phyloP scores from a whole-genome alignment of 331 rosid species.

The Prunus yedoensis region DNA sequence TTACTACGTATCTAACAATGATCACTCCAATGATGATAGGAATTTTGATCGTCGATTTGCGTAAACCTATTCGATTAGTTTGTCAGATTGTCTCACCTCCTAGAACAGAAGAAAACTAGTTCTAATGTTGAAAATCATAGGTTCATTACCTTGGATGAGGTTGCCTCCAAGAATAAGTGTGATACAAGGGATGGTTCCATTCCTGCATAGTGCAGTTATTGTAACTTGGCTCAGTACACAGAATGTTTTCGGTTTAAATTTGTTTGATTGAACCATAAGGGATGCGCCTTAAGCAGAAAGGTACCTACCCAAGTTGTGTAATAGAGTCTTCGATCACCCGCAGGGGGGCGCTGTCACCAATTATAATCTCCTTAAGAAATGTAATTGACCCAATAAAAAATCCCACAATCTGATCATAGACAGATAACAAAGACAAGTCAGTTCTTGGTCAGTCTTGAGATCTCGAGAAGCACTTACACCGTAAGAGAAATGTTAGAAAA shows the following conservation, averaged over 20 bases:
- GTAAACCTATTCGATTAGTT: slow-evolving; percentile 43
- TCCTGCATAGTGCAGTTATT: slow-evolving; percentile 32
- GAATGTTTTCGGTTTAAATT: background rate
- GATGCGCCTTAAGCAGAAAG: background rate
- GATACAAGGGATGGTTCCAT: slow-evolving; percentile 89
- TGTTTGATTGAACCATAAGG: background rate
- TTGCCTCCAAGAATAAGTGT: slow-evolving; percentile 88
- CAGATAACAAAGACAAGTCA: background rate
- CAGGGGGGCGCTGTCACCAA: slow-evolving; percentile 70
- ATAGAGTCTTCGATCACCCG: slow-evolving; percentile 64
- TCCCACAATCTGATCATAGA: slow-evolving; percentile 60
- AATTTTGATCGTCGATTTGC: slow-evolving; percentile 50
- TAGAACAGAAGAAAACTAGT: background rate
- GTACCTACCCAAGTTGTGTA: slow-evolving; percentile 62
- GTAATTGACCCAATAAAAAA: slow-evolving; percentile 61
- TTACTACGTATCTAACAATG: slow-evolving; percentile 35
- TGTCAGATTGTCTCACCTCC: slow-evolving; percentile 4
- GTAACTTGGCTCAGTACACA: background rate
- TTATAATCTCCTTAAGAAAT: slow-evolving; percentile 57
- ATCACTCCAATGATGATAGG: slow-evolving; percentile 42
- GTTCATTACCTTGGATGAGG: slow-evolving; percentile 59
- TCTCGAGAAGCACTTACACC: background rate
- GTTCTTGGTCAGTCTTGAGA: background rate
- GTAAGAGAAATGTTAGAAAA: slow-evolving; percentile 10
- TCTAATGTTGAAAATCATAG: background rate